Evolutionary conservation across 108 stramenopile genomes (phyloP).

Genomic region (Pseudonitzschia pungens): DNA sequence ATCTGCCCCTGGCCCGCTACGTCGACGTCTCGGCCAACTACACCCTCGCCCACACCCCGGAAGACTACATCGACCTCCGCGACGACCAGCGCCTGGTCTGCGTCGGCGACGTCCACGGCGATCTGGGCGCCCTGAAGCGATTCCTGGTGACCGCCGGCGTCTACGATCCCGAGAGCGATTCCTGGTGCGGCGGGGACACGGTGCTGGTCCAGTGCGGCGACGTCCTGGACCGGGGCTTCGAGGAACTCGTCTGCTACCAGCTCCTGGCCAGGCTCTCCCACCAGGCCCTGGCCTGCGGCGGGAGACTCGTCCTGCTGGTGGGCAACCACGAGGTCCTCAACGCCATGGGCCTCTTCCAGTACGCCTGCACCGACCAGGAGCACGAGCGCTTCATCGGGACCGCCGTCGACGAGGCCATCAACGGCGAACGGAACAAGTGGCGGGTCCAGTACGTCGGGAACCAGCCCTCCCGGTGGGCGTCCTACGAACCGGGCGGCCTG

Average conservation of each 20-base stretch:
- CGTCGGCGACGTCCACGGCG: conserved; percentile 83
- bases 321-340: conserved; percentile 85
- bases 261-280: conserved; percentile 54
- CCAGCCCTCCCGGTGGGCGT: conserved; percentile 69
- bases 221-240: conserved; percentile 67
- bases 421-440: conserved; percentile 33
- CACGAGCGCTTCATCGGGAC: conserved; percentile 40
- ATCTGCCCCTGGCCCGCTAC: conserved; percentile 18
- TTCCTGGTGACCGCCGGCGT: conserved; percentile 36
- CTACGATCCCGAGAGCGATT: background rate
- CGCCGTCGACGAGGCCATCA: conserved; percentile 25
- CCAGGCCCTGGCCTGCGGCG: conserved; percentile 52
- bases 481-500: conserved; percentile 73
- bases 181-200: conserved; percentile 62
- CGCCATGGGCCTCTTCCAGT: conserved; percentile 70
- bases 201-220: conserved; percentile 81
- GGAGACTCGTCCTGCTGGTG: conserved; percentile 53
- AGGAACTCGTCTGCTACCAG: conserved; percentile 66
- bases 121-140: conserved; percentile 46
- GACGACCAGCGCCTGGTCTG: conserved; percentile 60
- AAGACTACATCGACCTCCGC: conserved; percentile 24
- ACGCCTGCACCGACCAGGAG: conserved; percentile 63
- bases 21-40: conserved; percentile 16
- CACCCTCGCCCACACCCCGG: conserved; percentile 23
- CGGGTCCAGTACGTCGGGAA: conserved; percentile 70